These are phyloP conservation scores for Chimonanthus praecox DNA, from an alignment of 164 flowering plant genomes.

Conservation along the genomic window DNA sequence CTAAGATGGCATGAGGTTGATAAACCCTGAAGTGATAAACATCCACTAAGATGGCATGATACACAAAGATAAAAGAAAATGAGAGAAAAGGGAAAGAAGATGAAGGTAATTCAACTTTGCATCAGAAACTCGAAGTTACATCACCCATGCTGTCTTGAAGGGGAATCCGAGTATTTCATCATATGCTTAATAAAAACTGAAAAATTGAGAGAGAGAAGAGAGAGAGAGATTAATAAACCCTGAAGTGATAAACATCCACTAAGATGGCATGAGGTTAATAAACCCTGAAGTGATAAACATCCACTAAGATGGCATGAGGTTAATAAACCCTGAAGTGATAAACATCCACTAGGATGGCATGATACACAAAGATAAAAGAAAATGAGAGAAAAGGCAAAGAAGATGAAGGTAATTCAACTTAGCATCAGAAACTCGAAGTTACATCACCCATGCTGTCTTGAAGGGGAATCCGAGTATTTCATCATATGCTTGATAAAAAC, in stretches of 20 bases:
- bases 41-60: background rate
- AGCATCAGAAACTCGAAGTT: constrained; percentile 35
- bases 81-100: background rate
- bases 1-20: no score
- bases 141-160: constrained; percentile 76
- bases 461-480: constrained; percentile 90
- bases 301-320: no score
- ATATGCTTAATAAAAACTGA: constrained; percentile 25
- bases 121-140: constrained; percentile 44
- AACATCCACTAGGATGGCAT: background rate
- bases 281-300: no score
- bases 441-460: constrained; percentile 74
- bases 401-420: background rate
- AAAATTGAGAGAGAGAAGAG: no score
- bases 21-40: no score
- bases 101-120: constrained; percentile 1
- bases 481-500: constrained; percentile 38
- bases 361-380: no score
- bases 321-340: no score
- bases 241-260: no score
- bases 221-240: no score
- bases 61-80: no score
- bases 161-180: constrained; percentile 87
- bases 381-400: background rate
- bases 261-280: no score